Evolutionary conservation across 305 asterid species (phyloP), one percentile per base, ranked within the genome.

Genomic region (Fraxinus nigra): DNA sequence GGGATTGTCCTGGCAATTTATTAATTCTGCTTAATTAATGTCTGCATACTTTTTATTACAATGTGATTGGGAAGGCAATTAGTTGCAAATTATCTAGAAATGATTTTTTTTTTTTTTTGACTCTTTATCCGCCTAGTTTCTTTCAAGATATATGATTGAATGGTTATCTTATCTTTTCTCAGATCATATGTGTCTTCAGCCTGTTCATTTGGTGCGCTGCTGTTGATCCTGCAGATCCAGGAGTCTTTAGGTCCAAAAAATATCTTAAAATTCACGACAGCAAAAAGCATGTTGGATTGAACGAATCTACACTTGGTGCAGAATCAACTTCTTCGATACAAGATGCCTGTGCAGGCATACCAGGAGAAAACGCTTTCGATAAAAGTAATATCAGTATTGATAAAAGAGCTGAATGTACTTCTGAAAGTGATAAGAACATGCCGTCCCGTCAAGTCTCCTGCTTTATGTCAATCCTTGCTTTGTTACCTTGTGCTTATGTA

Each of bases 201-300:
- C 90, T 97, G 65, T 97, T 94, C 88, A 89, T 97, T 77, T 94
- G 99, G 98, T 92, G 99, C 59, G 98, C 98, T 37, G 99, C 89
- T 51, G 87, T 97, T 77, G 99, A 97, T 89, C 99, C 99, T 82
- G 98, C 99, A 13, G 99, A 97, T 84, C 85, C 91, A 4, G 98
- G 98, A 73, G 98, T 94, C 78, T 94, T 93, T 75, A 90, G 84
- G 88, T 94, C 99, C 38, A 97, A 92, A 79, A 97, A 97, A 79
- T 94, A 97, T 83, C 90, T 90, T 63, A 90, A 89, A 40, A 85
- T 85, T 84, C 86, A 80, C 20, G 89, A 89, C 24, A 83, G 86
- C 84, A 86, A 88, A 81, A 89, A 90, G 33, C 88, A 81, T 38
- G 72, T 35, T 20, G 83, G 87, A 59, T 79, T 81, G 40, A 88